Base-by-base conservation (phyloP, 768 basidiomycete genomes). In the Lentinula edodes region DNA sequence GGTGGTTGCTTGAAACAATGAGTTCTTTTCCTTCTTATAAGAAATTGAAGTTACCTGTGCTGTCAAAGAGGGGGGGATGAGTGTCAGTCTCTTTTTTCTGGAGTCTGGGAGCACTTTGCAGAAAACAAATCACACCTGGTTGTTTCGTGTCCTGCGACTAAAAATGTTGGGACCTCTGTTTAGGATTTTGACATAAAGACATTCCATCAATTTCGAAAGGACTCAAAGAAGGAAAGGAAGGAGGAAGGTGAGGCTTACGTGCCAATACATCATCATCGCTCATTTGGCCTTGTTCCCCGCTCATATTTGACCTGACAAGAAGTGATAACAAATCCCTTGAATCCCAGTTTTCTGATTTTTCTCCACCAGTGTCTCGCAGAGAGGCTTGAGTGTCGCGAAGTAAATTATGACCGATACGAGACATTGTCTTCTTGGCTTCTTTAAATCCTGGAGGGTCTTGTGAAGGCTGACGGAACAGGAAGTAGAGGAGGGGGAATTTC, bases 281-380 rank as follows among this genome's bases (percentile, higher is more conserved):
- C 72, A 90, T 72, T 67, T 87, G 85, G 50, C 80, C 80, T 0
- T 82, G 80, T 4, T 86, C 65, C 67, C 90, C 85, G 0, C 84
- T 80, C 73, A 86, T 80, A 67, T 90, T 90, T 3, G 88, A 87
- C 61, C 78, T 78, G 46, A 89, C 74, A 3, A 90, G 74, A 32
- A 88, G 66, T 0, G 83, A 84, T 3, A 90, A 73, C 3, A 90
- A 67, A 72, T 89, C 88, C 16, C 83, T 78, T 5, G 65, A 34
- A 71, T 72, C 76, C 69, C 67, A 71, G 7, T 69, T 69, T 28
- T 72, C 67, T 3, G 64, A 69, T 41, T 64, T 68, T 45, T 50
- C 16, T 41, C 15, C 62, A 23, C 62, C 59, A 74, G 62, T 12
- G 70, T 70, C 20, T 68, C 39, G 35, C 28, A 64, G 34, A 10